Base-by-base conservation (phyloP, 805 yeast genomes). In the Wickerhamomyces rabaulensis region DNA sequence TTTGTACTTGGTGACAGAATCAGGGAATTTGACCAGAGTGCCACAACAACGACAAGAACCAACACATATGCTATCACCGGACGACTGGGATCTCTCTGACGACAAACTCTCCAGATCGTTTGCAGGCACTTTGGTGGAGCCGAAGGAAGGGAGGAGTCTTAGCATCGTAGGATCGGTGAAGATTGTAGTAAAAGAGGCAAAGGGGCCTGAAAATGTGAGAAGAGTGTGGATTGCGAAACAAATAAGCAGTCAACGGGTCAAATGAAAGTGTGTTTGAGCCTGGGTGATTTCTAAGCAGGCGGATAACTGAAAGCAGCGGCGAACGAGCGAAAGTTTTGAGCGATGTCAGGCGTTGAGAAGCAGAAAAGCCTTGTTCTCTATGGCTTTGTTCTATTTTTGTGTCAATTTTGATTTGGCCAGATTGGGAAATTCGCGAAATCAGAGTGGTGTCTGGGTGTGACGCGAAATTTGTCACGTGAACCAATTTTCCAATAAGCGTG, bases 21-120 rank as follows among this genome's bases (percentile, higher is more conserved):
- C 51, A 0, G 75, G 75, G 41, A 70, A 63, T 43, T 66, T 69
- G 26, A 76, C 54, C 15, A 66, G 47, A 0, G 75, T 68, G 1
- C 76, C 77, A 60, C 82, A 77, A 50, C 81, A 76, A 6, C 65
- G 63, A 51, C 82, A 77, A n/a, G 33, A 51, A 31, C 40, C 42
- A 9, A 56, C 43, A 2, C 47, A 33, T 33, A 29, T 22, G 19
- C 21, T 25, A 35, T 21, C 39, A 33, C 4, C 36, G 12, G 36
- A 33, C 4, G 36, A 33, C 10, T 16, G 36, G 10, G 36, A 33
- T 33, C 36, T n/a, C 20, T 33, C 36, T 10, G 36, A 33, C 7
- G 36, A 33, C 20, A 9, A 9, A 16, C 15, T 33, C 36, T 16
- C 17, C 36, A 5, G 36, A 3, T 33, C 12, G 10, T n/a, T 17